Percentiles rank a stretch among this genome's conserved stretches.
Conservation (phyloP, 495 filamentous ascomycete genomes). For the Penicillium flavigenum region DNA sequence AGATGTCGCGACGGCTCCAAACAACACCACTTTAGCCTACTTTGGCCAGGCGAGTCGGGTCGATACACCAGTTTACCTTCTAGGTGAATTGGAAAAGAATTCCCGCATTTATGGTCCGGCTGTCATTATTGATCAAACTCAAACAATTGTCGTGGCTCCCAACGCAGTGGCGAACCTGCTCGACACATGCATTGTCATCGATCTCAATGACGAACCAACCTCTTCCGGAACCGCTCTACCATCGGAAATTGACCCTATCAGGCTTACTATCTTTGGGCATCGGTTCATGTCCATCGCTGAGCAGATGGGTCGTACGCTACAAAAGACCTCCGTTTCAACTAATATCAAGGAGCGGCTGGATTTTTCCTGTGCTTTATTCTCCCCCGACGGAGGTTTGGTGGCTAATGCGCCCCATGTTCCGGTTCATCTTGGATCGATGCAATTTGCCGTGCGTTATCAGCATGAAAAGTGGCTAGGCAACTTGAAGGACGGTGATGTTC, state of each 20-base stretch:
- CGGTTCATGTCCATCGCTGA: slow-evolving; percentile 99
- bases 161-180: slow-evolving; percentile 55
- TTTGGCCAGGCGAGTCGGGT: slow-evolving; percentile 65
- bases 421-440: slow-evolving; percentile 91
- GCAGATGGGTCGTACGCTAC: slow-evolving; percentile 93
- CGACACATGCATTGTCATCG: slow-evolving; percentile 50
- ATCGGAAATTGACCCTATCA: slow-evolving; percentile 74
- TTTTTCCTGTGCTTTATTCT: slow-evolving; percentile 95
- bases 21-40: slow-evolving; percentile 42
- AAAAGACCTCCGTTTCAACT: slow-evolving; percentile 96
- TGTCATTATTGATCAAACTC: slow-evolving; percentile 89
- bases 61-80: slow-evolving; percentile 81
- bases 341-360: slow-evolving; percentile 98
- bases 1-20: slow-evolving; percentile 30
- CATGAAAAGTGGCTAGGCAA: slow-evolving; percentile 89
- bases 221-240: slow-evolving; percentile 42
- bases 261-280: slow-evolving; percentile 93
- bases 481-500: slow-evolving; percentile 85
- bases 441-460: slow-evolving; percentile 89
- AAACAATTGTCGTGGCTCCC: slow-evolving; percentile 91
- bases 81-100: slow-evolving; percentile 75
- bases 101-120: slow-evolving; percentile 80
- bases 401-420: slow-evolving; percentile 95
- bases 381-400: slow-evolving; percentile 82
- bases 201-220: slow-evolving; percentile 45